A percentile compares a stretch with the other conserved stretches of the same genome.
phyloP scores from a whole-genome alignment of 1,284 basidiomycete species.

The Testicularia cyperi region DNA sequence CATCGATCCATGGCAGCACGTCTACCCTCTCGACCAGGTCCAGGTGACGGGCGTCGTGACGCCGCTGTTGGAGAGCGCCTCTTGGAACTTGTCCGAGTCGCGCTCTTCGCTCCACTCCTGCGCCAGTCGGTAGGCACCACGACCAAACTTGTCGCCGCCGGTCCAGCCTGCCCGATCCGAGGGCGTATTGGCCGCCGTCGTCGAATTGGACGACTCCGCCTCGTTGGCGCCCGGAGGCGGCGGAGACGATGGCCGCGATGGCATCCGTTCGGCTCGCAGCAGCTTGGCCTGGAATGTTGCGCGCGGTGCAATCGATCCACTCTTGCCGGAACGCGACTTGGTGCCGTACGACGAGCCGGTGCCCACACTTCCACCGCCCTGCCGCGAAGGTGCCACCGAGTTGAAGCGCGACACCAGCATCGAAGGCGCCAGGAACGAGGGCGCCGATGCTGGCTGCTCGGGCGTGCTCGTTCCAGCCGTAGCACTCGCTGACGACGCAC shows the following conservation, averaged over 20 bases:
- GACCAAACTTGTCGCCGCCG: slow-evolving; percentile 35
- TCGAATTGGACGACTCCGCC: slow-evolving; percentile 21
- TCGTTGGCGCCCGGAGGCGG: slow-evolving; percentile 14
- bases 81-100: slow-evolving; percentile 31
- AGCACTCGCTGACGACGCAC: too few relatives aligned
- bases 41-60: slow-evolving; percentile 36
- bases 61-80: slow-evolving; percentile 31
- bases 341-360: slow-evolving; percentile 24
- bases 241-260: slow-evolving; percentile 23
- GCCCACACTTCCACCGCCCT: slow-evolving; percentile 31
- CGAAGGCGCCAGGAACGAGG: slow-evolving; percentile 20
- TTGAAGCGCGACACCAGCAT: slow-evolving; percentile 20
- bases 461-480: too few relatives aligned
- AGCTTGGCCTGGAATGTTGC: slow-evolving; percentile 37
- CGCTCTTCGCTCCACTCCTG: slow-evolving; percentile 29
- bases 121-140: slow-evolving; percentile 23
- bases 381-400: slow-evolving; percentile 30
- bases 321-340: slow-evolving; percentile 12
- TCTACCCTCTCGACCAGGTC: slow-evolving; percentile 34
- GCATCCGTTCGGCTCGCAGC: slow-evolving; percentile 35
- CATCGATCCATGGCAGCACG: too few relatives aligned
- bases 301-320: slow-evolving; percentile 20
- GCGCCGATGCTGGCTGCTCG: slow-evolving; percentile 21
- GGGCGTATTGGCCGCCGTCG: slow-evolving; percentile 18
- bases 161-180: slow-evolving; percentile 35